Percentiles rank a stretch among this genome's conserved stretches.
Evolutionary conservation across 1,284 basidiomycete genomes (phyloP).

Genomic region (Heterobasidion occidentale): DNA sequence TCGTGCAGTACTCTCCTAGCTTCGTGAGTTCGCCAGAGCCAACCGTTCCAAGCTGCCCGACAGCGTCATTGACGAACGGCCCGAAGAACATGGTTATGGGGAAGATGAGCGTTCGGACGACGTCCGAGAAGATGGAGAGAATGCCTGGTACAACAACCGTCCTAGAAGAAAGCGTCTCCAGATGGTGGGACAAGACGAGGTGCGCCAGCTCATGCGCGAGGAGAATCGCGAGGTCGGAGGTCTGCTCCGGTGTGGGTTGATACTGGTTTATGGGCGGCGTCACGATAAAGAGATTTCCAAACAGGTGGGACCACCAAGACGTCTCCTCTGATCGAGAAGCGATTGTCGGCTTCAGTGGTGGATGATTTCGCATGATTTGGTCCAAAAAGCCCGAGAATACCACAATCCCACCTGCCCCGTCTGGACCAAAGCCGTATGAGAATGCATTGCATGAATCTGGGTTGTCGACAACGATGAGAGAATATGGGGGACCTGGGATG

Average conservation of each 20-base stretch:
- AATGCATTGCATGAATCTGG: conserved; percentile 79
- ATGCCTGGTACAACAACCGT: conserved; percentile 78
- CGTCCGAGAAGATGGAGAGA: conserved; percentile 68
- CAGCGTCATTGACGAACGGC: conserved; percentile 85
- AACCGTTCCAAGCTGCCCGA: conserved; percentile 71
- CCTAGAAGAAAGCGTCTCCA: conserved; percentile 79
- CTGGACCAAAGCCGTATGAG: conserved; percentile 85
- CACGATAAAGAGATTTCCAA: conserved; percentile 38
- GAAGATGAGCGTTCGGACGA: conserved; percentile 72
- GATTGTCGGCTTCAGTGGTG: conserved; percentile 9
- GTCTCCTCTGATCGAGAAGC: conserved; percentile 17
- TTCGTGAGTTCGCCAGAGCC: conserved; percentile 68
- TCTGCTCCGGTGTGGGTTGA: conserved; percentile 73
- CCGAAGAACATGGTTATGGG: conserved; percentile 86
- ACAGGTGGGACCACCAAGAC: conserved; percentile 42
- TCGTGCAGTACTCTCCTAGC: conserved; percentile 65
- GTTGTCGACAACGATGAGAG: conserved; percentile 75
- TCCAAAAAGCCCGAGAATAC: conserved; percentile 86
- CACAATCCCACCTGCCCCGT: conserved; percentile 84
- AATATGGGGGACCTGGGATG: conserved; percentile 79
- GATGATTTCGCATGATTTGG: conserved; percentile 54
- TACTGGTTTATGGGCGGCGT: conserved; percentile 27
- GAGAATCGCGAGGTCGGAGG: conserved; percentile 75
- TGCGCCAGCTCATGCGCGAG: conserved; percentile 87
- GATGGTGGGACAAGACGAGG: conserved; percentile 79